Conservation (phyloP, 2,329 filamentous ascomycete species). For the Sporothrix mexicana region DNA sequence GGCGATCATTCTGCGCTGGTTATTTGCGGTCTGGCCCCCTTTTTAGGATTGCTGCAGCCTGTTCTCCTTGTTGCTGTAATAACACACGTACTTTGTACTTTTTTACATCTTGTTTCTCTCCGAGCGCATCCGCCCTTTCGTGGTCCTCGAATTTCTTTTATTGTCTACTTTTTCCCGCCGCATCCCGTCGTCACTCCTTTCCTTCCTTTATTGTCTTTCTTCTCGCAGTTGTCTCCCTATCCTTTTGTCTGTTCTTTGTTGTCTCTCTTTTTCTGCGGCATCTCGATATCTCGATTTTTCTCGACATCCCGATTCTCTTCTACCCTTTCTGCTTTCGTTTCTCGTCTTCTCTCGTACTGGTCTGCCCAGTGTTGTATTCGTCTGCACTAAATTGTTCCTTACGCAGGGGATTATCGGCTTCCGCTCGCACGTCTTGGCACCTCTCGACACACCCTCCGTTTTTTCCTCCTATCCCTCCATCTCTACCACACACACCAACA, state of each 20-base stretch:
- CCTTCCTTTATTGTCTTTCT: neutral
- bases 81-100: neutral
- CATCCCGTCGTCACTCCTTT: constrained; percentile 13
- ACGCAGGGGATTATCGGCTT: no score
- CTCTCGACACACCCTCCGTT: no score
- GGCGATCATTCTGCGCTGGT: neutral
- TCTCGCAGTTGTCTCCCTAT: neutral
- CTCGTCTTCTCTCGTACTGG: neutral
- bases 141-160: neutral
- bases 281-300: neutral
- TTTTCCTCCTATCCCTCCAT: neutral
- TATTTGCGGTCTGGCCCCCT: constrained; percentile 19
- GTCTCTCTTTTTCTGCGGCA: constrained; percentile 6
- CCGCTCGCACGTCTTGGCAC: neutral
- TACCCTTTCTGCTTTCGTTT: neutral
- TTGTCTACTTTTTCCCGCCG: neutral
- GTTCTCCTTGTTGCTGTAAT: neutral
- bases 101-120: neutral
- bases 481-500: constrained; percentile 46
- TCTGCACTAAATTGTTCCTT: no score
- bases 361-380: no score
- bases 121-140: constrained; percentile 26
- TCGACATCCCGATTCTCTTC: neutral
- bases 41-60: constrained; percentile 9
- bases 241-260: neutral